Percentiles rank a stretch among this genome's conserved stretches.
Evolutionary conservation across 176 grass and related monocot species (phyloP).

Genomic region (Carex scoparia): DNA sequence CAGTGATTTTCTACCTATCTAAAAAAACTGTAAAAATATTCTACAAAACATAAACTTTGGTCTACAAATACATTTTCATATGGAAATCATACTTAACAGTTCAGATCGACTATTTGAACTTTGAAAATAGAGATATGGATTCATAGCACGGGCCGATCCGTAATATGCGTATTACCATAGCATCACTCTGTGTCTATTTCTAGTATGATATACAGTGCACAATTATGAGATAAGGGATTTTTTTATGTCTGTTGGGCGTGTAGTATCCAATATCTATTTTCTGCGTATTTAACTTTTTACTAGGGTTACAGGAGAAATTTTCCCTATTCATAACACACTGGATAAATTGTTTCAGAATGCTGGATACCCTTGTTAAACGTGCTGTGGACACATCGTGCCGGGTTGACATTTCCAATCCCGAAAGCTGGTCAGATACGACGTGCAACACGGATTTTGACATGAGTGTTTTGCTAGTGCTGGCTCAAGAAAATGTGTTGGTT

Average conservation of each 20-base stretch:
- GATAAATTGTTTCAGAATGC: conserved; percentile 61
- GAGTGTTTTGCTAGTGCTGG: conserved; percentile 88
- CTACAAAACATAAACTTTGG: no score
- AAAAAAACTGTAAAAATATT: no score
- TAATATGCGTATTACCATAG: no score
- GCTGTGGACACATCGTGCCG: conserved; percentile 47
- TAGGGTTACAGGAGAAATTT: background rate
- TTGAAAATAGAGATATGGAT: no score
- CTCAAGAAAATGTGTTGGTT: conserved; percentile 64
- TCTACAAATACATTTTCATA: no score
- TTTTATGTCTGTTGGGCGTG: background rate
- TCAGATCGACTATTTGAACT: no score
- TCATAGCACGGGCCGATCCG: no score
- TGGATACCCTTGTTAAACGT: conserved; percentile 84
- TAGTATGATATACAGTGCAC: background rate
- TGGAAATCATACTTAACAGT: no score
- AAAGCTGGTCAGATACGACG: background rate
- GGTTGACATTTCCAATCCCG: conserved; percentile 1
- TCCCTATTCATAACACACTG: background rate
- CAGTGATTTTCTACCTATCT: no score
- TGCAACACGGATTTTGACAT: conserved; percentile 63
- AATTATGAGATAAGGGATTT: background rate
- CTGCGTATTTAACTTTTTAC: background rate
- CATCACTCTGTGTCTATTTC: background rate
- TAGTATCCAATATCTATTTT: background rate